Evolutionary conservation across 2,329 filamentous ascomycete genomes (phyloP).

Genomic region (Pseudogymnoascus sp.): DNA sequence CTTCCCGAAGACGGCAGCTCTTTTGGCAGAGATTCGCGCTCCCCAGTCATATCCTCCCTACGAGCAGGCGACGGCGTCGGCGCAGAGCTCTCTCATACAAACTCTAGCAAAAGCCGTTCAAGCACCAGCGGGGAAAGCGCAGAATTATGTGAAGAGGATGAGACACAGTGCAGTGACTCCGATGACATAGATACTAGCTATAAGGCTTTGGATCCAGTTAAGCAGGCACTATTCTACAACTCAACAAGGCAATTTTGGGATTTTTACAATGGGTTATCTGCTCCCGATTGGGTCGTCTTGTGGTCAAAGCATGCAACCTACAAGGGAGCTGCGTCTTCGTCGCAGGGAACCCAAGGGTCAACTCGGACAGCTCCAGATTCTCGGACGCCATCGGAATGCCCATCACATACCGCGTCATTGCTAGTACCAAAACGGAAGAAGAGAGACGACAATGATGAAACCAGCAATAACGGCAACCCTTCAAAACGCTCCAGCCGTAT

Average conservation of each 20-base stretch:
- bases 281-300: background rate
- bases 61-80: background rate
- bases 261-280: background rate
- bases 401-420: background rate
- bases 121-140: background rate
- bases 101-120: background rate
- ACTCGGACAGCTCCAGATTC: background rate
- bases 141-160: background rate
- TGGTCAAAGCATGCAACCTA: background rate
- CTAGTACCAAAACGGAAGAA: background rate
- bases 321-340: background rate
- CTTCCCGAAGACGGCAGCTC: background rate
- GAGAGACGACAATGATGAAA: background rate
- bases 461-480: background rate
- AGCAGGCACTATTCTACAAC: background rate
- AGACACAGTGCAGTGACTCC: background rate
- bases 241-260: background rate
- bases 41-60: background rate
- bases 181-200: background rate
- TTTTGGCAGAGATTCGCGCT: background rate
- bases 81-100: background rate
- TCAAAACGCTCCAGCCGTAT: background rate
- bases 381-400: background rate
- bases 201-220: background rate
- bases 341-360: background rate